Evolutionary conservation across 257 asterid genomes (phyloP).

Genomic region (Capsicum baccatum): DNA sequence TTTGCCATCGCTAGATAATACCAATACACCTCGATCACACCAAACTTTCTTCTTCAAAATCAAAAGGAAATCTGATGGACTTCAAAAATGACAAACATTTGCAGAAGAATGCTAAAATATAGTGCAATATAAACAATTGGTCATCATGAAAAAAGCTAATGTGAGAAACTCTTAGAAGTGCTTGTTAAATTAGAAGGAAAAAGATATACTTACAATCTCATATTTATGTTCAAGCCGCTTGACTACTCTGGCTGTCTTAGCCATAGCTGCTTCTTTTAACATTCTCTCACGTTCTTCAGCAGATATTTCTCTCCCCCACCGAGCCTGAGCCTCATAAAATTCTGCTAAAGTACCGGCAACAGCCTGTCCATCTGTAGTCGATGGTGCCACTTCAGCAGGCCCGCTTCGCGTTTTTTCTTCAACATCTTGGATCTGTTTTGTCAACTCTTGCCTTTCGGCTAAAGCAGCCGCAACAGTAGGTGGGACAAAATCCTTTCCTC

Average conservation of each 20-base stretch:
- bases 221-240: conserved; percentile 85
- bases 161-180: not conserved
- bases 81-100: not conserved
- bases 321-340: conserved; percentile 91
- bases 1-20: not conserved
- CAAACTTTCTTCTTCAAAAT: not conserved
- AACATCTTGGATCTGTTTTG: conserved; percentile 81
- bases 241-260: conserved; percentile 67
- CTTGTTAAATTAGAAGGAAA: not conserved
- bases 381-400: conserved; percentile 22
- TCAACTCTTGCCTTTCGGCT: conserved; percentile 80
- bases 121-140: not conserved
- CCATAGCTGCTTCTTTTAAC: conserved; percentile 77
- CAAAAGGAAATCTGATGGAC: not conserved
- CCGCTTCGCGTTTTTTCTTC: conserved; percentile 71
- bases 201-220: conserved; percentile 68
- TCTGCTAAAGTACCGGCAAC: conserved; percentile 90
- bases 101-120: not conserved
- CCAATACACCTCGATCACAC: not conserved
- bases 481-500: conserved; percentile 96
- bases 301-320: conserved; percentile 82
- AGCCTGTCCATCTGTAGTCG: conserved; percentile 41
- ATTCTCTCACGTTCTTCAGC: conserved; percentile 75
- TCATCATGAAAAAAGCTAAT: not conserved
- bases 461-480: conserved; percentile 82